phyloP scores from a whole-genome alignment of 768 basidiomycete species.

The Chiua virens region DNA sequence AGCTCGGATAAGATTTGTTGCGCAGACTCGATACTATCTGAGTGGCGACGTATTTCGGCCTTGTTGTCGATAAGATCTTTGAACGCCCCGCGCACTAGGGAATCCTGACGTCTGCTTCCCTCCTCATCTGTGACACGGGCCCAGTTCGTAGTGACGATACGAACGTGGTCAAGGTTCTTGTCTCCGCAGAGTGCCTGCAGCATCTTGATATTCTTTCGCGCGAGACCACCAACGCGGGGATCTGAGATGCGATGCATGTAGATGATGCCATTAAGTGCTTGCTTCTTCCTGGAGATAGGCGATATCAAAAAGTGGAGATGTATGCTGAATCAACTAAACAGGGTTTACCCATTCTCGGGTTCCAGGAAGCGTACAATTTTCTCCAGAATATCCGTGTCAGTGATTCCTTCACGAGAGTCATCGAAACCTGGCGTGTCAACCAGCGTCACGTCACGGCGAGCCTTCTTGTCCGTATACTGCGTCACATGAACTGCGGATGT shows the following conservation, averaged over 20 bases:
- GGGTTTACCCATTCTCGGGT: background rate
- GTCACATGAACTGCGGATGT: background rate
- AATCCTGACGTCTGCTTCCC: slow-evolving; percentile 26
- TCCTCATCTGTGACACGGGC: slow-evolving; percentile 28
- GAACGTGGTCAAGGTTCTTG: slow-evolving; percentile 39
- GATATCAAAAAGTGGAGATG: background rate
- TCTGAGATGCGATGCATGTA: slow-evolving; percentile 47
- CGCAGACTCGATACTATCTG: slow-evolving; percentile 39
- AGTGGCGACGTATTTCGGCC: slow-evolving; percentile 40
- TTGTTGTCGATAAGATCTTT: slow-evolving; percentile 42
- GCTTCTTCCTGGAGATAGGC: background rate
- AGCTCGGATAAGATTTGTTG: slow-evolving; percentile 40
- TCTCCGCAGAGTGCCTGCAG: slow-evolving; percentile 50
- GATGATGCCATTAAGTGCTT: slow-evolving; percentile 40
- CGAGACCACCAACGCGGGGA: slow-evolving; percentile 41
- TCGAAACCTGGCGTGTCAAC: slow-evolving; percentile 18
- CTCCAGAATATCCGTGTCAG: slow-evolving; percentile 22
- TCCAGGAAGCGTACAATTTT: slow-evolving; percentile 9
- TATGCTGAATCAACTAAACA: too few relatives aligned
- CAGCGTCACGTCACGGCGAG: slow-evolving; percentile 4
- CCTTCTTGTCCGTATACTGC: background rate
- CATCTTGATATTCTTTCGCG: slow-evolving; percentile 41
- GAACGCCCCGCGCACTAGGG: slow-evolving; percentile 39
- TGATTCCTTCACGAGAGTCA: slow-evolving; percentile 9
- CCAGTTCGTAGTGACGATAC: slow-evolving; percentile 52